phyloP scores from a whole-genome alignment of 1,284 basidiomycete species.

The Chalciporus sp. region DNA sequence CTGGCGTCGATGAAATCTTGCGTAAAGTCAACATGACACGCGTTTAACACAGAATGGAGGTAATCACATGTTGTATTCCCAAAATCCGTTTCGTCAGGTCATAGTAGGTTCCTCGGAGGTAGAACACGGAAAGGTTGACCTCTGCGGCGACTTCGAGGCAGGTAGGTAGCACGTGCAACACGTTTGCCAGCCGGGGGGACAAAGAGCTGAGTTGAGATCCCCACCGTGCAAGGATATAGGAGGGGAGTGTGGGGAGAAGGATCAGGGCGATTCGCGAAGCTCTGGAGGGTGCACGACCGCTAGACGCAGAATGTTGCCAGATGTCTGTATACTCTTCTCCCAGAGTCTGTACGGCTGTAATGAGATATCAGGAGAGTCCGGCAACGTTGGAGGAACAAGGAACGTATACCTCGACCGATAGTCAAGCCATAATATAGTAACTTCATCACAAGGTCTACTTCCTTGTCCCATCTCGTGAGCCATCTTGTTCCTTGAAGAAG shows the following conservation, averaged over 20 bases:
- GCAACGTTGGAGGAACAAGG: not conserved
- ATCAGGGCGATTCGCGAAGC: constrained; percentile 56
- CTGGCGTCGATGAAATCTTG: constrained; percentile 73
- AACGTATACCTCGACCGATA: constrained; percentile 63
- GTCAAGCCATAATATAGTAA: constrained; percentile 78
- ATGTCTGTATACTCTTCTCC: constrained; percentile 93
- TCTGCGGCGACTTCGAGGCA: constrained; percentile 62
- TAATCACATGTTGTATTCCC: constrained; percentile 71
- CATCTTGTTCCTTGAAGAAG: constrained; percentile 74
- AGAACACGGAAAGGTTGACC: constrained; percentile 81
- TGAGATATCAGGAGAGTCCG: constrained; percentile 5
- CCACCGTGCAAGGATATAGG: constrained; percentile 60
- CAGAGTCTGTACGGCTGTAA: constrained; percentile 74
- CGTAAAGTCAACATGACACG: constrained; percentile 1
- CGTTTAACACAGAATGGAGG: not conserved
- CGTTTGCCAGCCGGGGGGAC: constrained; percentile 38
- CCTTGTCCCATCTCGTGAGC: constrained; percentile 81
- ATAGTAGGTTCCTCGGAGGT: constrained; percentile 80
- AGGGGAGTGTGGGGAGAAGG: constrained; percentile 65
- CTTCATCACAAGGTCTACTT: constrained; percentile 74
- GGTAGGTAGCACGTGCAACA: constrained; percentile 48
- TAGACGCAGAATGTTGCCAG: constrained; percentile 62
- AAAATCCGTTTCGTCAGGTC: constrained; percentile 73
- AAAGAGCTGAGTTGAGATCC: constrained; percentile 38
- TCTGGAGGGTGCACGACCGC: constrained; percentile 42